Evolutionary conservation across 1,284 basidiomycete species (phyloP).

Genomic region (Baeospora myosura): DNA sequence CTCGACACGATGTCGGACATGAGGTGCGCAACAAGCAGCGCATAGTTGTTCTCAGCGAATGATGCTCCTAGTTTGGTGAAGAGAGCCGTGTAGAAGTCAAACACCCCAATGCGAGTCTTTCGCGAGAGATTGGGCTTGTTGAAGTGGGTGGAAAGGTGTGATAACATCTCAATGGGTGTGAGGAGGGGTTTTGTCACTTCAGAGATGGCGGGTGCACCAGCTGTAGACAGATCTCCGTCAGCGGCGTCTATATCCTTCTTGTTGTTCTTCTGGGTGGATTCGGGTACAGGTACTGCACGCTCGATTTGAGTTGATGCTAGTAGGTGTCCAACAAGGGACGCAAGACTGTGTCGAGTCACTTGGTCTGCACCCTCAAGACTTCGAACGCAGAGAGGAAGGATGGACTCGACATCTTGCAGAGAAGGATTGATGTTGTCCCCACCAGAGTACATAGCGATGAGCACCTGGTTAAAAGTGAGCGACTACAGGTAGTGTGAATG

Average conservation of each 20-base stretch:
- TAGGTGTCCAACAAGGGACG: conserved; percentile 76
- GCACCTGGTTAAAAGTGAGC: conserved; percentile 36
- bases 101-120: conserved; percentile 75
- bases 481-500: neutral
- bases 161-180: conserved; percentile 76
- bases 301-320: conserved; percentile 82
- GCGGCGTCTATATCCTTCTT: conserved; percentile 58
- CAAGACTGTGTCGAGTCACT: conserved; percentile 72
- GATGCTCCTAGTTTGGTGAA: conserved; percentile 68
- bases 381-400: conserved; percentile 66
- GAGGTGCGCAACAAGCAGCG: conserved; percentile 73
- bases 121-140: conserved; percentile 67
- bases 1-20: conserved; percentile 68
- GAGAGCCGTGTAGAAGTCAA: conserved; percentile 83
- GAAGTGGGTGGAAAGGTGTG: conserved; percentile 71
- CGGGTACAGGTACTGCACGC: conserved; percentile 41
- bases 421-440: conserved; percentile 47
- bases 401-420: conserved; percentile 66
- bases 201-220: conserved; percentile 40
- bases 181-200: conserved; percentile 71
- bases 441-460: conserved; percentile 60
- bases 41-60: conserved; percentile 84
- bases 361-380: conserved; percentile 81
- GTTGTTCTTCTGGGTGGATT: conserved; percentile 55
- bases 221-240: conserved; percentile 31